These are phyloP conservation scores for Salix koriyanagi DNA, from an alignment of 345 rosid genomes.

Conservation along the genomic window DNA sequence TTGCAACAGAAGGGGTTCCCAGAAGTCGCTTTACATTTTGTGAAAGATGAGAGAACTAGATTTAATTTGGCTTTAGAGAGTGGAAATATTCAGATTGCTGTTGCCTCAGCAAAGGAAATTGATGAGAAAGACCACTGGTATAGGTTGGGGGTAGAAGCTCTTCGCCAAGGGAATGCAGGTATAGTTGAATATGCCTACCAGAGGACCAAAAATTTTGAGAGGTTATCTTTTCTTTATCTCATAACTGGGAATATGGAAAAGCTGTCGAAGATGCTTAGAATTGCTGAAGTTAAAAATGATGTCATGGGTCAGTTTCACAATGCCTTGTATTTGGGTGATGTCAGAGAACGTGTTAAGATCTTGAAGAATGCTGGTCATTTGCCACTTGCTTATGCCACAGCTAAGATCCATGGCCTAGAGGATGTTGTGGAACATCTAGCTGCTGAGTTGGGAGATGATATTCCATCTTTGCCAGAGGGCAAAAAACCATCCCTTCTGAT, in stretches of 20 bases:
- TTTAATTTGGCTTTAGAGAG: conserved; percentile 93
- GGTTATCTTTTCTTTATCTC: conserved; percentile 87
- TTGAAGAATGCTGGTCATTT: conserved; percentile 83
- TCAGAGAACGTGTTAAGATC: conserved; percentile 80
- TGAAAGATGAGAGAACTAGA: conserved; percentile 89
- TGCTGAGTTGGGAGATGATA: conserved; percentile 60
- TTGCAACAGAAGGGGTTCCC: conserved; percentile 96
- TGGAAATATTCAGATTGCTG: conserved; percentile 91
- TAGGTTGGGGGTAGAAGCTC: conserved; percentile 92
- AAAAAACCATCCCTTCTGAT: conserved; percentile 66
- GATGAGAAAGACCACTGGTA: conserved; percentile 96
- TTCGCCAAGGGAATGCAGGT: conserved; percentile 91
- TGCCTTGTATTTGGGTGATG: conserved; percentile 85
- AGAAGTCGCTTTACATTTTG: conserved; percentile 97
- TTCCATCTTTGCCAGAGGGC: conserved; percentile 70
- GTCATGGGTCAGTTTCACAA: conserved; percentile 97
- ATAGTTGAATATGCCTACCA: conserved; percentile 95
- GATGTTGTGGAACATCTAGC: conserved; percentile 73
- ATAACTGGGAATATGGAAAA: conserved; percentile 81
- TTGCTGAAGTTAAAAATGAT: conserved; percentile 89
- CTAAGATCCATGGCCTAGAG: conserved; percentile 71
- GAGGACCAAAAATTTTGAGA: conserved; percentile 95
- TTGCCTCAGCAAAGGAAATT: conserved; percentile 92
- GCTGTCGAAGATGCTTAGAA: conserved; percentile 83
- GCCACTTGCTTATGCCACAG: conserved; percentile 83